These are phyloP conservation scores for Colletotrichum sidae DNA, from an alignment of 2,329 filamentous ascomycete species.

Conservation along the genomic window DNA sequence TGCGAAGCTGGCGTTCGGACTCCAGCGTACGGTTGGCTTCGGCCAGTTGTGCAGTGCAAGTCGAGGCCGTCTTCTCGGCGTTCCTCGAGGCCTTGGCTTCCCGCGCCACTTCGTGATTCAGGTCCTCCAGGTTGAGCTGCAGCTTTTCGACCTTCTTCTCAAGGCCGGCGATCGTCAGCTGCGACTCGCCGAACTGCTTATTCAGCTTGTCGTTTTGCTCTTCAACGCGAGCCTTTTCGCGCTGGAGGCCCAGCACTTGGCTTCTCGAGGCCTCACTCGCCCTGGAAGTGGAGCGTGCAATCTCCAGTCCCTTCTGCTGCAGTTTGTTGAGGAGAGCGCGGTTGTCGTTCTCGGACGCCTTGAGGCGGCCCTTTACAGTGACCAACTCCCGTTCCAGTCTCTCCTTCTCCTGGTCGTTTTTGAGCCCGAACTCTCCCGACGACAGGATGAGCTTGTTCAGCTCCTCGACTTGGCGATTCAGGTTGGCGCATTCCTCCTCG, in stretches of 20 bases:
- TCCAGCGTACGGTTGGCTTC: slow-evolving; percentile 92
- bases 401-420: slow-evolving; percentile 94
- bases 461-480: slow-evolving; percentile 84
- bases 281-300: slow-evolving; percentile 88
- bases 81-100: slow-evolving; percentile 91
- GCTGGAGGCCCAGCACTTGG: slow-evolving; percentile 80
- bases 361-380: slow-evolving; percentile 88
- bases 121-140: slow-evolving; percentile 86
- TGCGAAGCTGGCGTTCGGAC: slow-evolving; percentile 86
- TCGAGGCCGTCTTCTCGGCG: slow-evolving; percentile 88
- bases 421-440: slow-evolving; percentile 88
- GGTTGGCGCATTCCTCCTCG: slow-evolving; percentile 80
- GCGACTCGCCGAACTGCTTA: slow-evolving; percentile 87
- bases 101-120: slow-evolving; percentile 90
- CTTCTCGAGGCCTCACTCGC: slow-evolving; percentile 86
- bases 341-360: slow-evolving; percentile 96
- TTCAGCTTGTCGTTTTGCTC: slow-evolving; percentile 85
- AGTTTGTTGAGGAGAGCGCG: slow-evolving; percentile 95
- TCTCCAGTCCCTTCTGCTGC: slow-evolving; percentile 96
- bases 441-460: slow-evolving; percentile 89
- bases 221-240: slow-evolving; percentile 85
- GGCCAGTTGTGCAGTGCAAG: slow-evolving; percentile 82
- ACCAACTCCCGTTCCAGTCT: slow-evolving; percentile 90
- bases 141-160: slow-evolving; percentile 97
- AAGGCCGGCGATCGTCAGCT: slow-evolving; percentile 82